Evolutionary conservation across 768 basidiomycete species (phyloP), one percentile per base, ranked within the genome.

Genomic region (Amanita rimosa): DNA sequence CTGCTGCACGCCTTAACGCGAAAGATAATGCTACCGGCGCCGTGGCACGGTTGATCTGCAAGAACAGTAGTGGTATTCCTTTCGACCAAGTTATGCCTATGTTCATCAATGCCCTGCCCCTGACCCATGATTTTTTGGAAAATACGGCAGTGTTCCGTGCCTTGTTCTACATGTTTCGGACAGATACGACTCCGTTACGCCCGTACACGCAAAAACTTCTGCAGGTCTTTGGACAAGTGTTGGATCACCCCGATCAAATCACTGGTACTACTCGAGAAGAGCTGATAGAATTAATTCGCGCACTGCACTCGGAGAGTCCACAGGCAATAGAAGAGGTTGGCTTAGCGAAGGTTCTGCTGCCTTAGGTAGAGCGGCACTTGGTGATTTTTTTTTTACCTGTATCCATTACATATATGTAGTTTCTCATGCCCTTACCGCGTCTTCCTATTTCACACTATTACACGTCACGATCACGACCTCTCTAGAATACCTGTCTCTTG

Each of bases 1-100:
- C 81, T n/a, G 60, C 77, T 5, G 67, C 86, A 6, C 72, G 71
- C 38, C 65, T 90, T 53, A 94, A 93, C 61, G 93, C 93, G 16
- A 84, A 84, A 53, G 96, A 99, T 67, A 99, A 99, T 63, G 96
- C 96, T n/a, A 78, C 85, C 6, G 96, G 96, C 38, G 89, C 93
- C 21, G 87, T 98, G 46, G 81, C 81, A 4, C 83, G 96, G 13
- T 74, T 98, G 62, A 85, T 98, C 60, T 62, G 80, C 57, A 85
- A 85, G 60, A 93, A 92, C 64, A 67, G 75, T 3, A 61, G 69
- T 10, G 90, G 83, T 11, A 66, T 98, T 14, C 95, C 95, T 21
- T 80, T 97, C 34, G 88, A 92, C 44, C 84, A 91, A 64, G 91
- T 96, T 45, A 76, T 97, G 9, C 91, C 92, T 2, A 72, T 89